These are phyloP conservation scores for Vinca major DNA, from an alignment of 305 asterid species.

Conservation along the genomic window DNA sequence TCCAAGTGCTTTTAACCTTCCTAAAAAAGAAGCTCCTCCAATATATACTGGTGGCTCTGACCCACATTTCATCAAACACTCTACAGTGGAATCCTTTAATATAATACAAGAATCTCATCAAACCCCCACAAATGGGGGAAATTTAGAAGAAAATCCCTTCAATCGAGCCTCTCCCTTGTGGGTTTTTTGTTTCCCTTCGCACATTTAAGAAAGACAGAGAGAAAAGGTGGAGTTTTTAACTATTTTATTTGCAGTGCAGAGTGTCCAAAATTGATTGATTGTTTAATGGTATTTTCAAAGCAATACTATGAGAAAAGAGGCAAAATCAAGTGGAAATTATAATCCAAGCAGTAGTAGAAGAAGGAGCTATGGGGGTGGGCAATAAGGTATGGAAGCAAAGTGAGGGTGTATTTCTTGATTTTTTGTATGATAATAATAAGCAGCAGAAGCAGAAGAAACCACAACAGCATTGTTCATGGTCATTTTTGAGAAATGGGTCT, in stretches of 20 bases:
- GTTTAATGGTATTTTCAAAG: neutral
- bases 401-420: constrained; percentile 36
- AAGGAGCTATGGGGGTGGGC: constrained; percentile 60
- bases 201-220: constrained; percentile 6
- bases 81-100: constrained; percentile 8
- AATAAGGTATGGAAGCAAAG: constrained; percentile 49
- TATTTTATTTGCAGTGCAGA: constrained; percentile 5
- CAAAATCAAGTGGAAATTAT: constrained; percentile 4
- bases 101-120: constrained; percentile 9
- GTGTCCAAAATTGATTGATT: constrained; percentile 7
- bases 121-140: neutral
- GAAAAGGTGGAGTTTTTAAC: neutral
- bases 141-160: neutral
- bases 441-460: constrained; percentile 34
- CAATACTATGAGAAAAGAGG: constrained; percentile 9
- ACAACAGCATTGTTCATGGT: constrained; percentile 28
- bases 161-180: constrained; percentile 5
- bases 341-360: constrained; percentile 14
- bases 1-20: neutral
- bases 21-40: neutral
- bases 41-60: neutral
- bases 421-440: constrained; percentile 18
- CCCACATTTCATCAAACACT: constrained; percentile 15
- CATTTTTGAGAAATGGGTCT: constrained; percentile 3
- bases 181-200: constrained; percentile 6